Evolutionary conservation across 176 grass and related monocot species (phyloP).

Genomic region (Dactylis glomerata): DNA sequence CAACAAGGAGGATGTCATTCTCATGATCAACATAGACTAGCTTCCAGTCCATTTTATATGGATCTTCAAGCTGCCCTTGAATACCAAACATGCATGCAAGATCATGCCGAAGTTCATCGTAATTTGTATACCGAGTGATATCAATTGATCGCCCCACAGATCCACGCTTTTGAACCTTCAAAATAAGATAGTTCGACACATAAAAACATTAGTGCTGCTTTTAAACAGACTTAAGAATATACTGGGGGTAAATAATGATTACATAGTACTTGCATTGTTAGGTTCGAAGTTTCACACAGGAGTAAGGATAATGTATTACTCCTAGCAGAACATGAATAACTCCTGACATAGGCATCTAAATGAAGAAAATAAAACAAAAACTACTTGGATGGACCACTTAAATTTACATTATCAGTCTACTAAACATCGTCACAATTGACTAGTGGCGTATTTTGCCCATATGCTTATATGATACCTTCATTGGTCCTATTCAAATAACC

Average conservation of each 20-base stretch:
- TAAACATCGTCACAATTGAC: neutral
- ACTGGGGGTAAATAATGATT: neutral
- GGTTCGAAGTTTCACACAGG: neutral
- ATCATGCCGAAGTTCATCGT: constrained; percentile 86
- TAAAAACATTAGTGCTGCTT: constrained; percentile 10
- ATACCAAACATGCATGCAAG: constrained; percentile 96
- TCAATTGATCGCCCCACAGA: constrained; percentile 97
- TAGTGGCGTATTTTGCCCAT: neutral
- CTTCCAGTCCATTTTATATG: constrained; percentile 87
- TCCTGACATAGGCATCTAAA: neutral
- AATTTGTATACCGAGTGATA: constrained; percentile 77
- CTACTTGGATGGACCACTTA: neutral
- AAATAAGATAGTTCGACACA: constrained; percentile 25
- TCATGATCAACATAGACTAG: constrained; percentile 98
- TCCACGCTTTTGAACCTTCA: constrained; percentile 99
- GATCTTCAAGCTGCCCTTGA: constrained; percentile 90
- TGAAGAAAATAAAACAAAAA: neutral
- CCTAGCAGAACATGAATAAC: neutral
- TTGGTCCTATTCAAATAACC: neutral
- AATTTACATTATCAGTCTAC: neutral
- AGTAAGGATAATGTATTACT: neutral
- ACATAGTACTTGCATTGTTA: neutral
- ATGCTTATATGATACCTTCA: neutral
- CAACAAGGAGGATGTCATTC: constrained; percentile 92
- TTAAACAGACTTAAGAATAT: neutral